These are phyloP conservation scores for Annulohypoxylon stygium DNA, from an alignment of 495 filamentous ascomycete species.

Conservation along the genomic window DNA sequence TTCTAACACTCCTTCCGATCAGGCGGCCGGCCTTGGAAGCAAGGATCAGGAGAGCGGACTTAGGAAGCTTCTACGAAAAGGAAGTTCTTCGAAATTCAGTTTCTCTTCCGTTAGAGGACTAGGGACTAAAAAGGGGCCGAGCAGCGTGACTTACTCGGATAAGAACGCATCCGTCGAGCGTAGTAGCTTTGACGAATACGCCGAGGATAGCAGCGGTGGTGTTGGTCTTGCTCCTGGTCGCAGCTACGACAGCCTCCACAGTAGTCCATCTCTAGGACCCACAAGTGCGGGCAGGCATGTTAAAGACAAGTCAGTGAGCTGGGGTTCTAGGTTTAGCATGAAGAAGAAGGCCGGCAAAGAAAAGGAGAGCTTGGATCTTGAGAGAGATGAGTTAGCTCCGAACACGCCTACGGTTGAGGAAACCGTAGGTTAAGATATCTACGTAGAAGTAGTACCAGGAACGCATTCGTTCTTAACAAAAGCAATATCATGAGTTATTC, in stretches of 20 bases:
- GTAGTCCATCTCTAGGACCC: constrained; percentile 56
- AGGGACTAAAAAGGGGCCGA: constrained; percentile 73
- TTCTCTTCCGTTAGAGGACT: constrained; percentile 68
- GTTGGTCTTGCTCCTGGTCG: constrained; percentile 49
- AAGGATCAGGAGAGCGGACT: constrained; percentile 68
- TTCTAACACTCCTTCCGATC: constrained; percentile 75
- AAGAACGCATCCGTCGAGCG: constrained; percentile 58
- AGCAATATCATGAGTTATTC: constrained; percentile 22
- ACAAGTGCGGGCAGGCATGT: constrained; percentile 50
- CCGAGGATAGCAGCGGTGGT: constrained; percentile 54
- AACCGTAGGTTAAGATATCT: constrained; percentile 1
- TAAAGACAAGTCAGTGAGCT: constrained; percentile 56
- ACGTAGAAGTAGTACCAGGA: not conserved
- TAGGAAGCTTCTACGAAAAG: constrained; percentile 81
- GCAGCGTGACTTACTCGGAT: constrained; percentile 61
- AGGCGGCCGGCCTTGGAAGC: constrained; percentile 56
- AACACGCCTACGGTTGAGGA: constrained; percentile 33
- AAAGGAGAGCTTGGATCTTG: constrained; percentile 62
- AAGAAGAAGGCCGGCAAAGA: constrained; percentile 62
- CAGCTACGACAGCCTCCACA: constrained; percentile 61
- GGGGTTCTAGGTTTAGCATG: constrained; percentile 61
- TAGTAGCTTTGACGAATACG: constrained; percentile 63
- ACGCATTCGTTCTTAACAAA: constrained; percentile 5
- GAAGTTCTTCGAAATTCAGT: constrained; percentile 84
- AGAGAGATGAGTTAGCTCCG: constrained; percentile 52